Conservation (phyloP, 1,284 basidiomycete genomes). For the Singerocomus inundabilis region DNA sequence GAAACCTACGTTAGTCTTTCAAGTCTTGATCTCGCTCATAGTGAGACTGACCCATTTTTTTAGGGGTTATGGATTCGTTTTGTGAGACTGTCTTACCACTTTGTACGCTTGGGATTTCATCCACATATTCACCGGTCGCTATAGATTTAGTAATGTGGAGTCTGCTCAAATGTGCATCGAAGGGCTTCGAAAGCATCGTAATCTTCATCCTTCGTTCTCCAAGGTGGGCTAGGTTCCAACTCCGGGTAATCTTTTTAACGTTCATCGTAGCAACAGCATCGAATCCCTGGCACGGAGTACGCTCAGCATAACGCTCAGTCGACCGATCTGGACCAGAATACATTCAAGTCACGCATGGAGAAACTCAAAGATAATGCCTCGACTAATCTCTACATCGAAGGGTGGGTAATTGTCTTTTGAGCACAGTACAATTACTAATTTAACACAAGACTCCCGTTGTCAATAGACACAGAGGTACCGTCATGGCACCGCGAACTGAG, state of each 20-base stretch:
- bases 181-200: constrained; percentile 60
- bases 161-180: constrained; percentile 70
- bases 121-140: background rate
- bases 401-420: constrained; percentile 34
- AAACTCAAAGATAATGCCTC: constrained; percentile 57
- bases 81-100: constrained; percentile 46
- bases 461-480: constrained; percentile 44
- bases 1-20: constrained; percentile 38
- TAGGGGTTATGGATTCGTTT: constrained; percentile 78
- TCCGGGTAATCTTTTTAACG: background rate
- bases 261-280: constrained; percentile 61
- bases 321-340: constrained; percentile 38
- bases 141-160: constrained; percentile 60
- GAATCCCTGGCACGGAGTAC: constrained; percentile 70
- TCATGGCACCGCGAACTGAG: background rate
- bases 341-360: constrained; percentile 73
- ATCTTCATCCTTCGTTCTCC: constrained; percentile 74
- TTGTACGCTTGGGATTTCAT: background rate
- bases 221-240: constrained; percentile 36
- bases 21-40: background rate
- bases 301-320: constrained; percentile 29
- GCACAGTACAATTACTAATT: constrained; percentile 3
- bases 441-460: constrained; percentile 52
- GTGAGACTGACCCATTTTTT: constrained; percentile 2
- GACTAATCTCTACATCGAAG: constrained; percentile 76